phyloP scores from a whole-genome alignment of 495 filamentous ascomycete species.

The Rostrohypoxylon terebratum region DNA sequence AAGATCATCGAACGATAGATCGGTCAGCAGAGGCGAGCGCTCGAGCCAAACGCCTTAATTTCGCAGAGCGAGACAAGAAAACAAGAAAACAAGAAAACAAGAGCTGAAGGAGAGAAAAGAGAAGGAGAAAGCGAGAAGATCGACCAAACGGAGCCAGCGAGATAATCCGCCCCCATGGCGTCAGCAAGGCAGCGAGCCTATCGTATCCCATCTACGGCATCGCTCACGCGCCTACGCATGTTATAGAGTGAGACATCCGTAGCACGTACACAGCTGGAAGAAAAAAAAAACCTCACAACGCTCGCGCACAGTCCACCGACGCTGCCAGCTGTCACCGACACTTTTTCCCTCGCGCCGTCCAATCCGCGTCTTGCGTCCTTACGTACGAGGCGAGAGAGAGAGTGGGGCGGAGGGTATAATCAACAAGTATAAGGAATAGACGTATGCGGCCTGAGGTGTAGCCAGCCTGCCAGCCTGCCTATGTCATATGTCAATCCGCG shows the following conservation, averaged over 20 bases:
- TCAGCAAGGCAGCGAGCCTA: slow-evolving; percentile 3
- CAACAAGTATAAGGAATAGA: neutral
- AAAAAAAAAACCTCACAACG: neutral
- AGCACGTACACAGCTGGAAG: neutral
- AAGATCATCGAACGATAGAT: neutral
- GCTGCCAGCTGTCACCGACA: slow-evolving; percentile 29
- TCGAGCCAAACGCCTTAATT: neutral
- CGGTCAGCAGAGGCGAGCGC: neutral
- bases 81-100: neutral
- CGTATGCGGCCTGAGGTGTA: neutral
- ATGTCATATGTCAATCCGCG: too few relatives aligned
- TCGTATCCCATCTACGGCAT: neutral
- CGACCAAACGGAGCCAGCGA: slow-evolving; percentile 29
- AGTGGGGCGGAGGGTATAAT: neutral
- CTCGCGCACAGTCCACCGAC: neutral
- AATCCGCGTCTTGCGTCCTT: neutral
- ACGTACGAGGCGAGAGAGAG: slow-evolving; percentile 26
- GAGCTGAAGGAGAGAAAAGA: neutral
- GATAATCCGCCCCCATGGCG: neutral
- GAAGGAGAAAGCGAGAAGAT: neutral
- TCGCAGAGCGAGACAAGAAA: neutral
- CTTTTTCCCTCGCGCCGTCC: slow-evolving; percentile 14
- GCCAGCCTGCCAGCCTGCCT: neutral
- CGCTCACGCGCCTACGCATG: neutral
- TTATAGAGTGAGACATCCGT: too few relatives aligned